Conservation (phyloP, 1,139 yeast species). For the Hyphopichia buzzinii region DNA sequence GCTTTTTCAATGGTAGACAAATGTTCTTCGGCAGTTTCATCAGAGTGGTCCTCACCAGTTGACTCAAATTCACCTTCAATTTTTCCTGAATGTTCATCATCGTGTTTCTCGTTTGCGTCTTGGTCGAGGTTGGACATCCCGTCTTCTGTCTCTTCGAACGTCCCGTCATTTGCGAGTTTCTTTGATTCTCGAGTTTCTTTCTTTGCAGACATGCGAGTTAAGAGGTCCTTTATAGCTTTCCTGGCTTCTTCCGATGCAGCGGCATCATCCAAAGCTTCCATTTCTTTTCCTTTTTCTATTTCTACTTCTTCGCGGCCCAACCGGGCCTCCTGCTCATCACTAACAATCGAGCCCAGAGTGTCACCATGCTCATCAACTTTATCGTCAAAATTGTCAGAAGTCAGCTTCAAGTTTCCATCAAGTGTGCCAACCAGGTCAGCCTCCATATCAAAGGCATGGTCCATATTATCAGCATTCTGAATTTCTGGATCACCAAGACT, state of each 20-base stretch:
- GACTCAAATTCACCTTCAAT: slow-evolving; percentile 4
- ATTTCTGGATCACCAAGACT: no score
- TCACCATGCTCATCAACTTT: background rate
- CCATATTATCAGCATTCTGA: no score
- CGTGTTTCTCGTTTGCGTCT: background rate
- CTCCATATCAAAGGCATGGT: no score
- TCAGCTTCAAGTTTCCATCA: no score
- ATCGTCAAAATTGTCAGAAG: background rate
- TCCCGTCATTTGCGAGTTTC: slow-evolving; percentile 9
- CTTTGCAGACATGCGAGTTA: slow-evolving; percentile 1
- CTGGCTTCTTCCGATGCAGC: no score
- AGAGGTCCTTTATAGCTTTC: background rate
- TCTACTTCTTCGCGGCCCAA: no score
- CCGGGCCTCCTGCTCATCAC: no score
- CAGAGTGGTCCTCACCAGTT: slow-evolving; percentile 1
- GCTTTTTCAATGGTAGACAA: background rate
- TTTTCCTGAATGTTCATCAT: slow-evolving; percentile 2
- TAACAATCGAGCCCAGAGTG: no score
- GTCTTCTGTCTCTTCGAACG: slow-evolving; percentile 2
- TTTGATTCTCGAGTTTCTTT: slow-evolving; percentile 4
- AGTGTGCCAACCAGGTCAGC: no score
- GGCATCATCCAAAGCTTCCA: no score
- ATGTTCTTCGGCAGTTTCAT: background rate
- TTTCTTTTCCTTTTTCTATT: no score
- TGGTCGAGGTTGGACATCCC: background rate